Evolutionary conservation across 2,329 filamentous ascomycete species (phyloP).

Genomic region (Stagonosporopsis chrysanthemi): DNA sequence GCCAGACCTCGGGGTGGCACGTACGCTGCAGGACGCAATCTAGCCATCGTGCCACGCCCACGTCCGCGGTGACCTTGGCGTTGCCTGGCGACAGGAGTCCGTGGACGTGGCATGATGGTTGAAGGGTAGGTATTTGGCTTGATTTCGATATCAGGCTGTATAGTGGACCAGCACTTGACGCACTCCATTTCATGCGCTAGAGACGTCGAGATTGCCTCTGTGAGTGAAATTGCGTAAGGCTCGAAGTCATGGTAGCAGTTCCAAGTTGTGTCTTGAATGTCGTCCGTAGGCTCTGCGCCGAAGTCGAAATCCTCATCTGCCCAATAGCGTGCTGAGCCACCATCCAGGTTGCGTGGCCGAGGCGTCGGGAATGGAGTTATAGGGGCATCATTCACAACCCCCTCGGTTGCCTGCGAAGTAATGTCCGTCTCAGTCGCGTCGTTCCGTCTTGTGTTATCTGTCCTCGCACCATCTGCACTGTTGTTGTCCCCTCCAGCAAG

Average conservation of each 20-base stretch:
- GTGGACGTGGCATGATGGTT: neutral
- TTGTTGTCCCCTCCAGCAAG: slow-evolving; percentile 2
- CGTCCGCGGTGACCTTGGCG: neutral
- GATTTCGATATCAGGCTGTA: slow-evolving; percentile 34
- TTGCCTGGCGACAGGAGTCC: neutral
- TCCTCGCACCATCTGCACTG: neutral
- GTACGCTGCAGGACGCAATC: slow-evolving; percentile 11
- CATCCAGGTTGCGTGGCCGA: slow-evolving; percentile 45
- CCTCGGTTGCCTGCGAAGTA: too few relatives aligned
- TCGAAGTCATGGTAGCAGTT: slow-evolving; percentile 36
- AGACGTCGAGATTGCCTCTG: slow-evolving; percentile 17
- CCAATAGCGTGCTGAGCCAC: slow-evolving; percentile 42
- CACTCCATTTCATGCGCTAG: slow-evolving; percentile 36
- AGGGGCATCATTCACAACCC: neutral
- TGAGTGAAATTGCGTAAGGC: slow-evolving; percentile 24
- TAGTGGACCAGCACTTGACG: slow-evolving; percentile 37
- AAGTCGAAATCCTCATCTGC: slow-evolving; percentile 41
- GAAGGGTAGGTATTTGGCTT: neutral
- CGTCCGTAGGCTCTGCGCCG: slow-evolving; percentile 47
- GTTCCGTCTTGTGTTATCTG: neutral
- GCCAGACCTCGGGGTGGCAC: slow-evolving; percentile 19
- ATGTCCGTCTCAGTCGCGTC: neutral
- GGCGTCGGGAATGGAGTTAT: slow-evolving; percentile 5
- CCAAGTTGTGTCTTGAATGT: slow-evolving; percentile 33
- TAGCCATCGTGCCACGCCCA: neutral